Conservation (phyloP, 2,329 filamentous ascomycete genomes). For the Fusarium nematophilum region DNA sequence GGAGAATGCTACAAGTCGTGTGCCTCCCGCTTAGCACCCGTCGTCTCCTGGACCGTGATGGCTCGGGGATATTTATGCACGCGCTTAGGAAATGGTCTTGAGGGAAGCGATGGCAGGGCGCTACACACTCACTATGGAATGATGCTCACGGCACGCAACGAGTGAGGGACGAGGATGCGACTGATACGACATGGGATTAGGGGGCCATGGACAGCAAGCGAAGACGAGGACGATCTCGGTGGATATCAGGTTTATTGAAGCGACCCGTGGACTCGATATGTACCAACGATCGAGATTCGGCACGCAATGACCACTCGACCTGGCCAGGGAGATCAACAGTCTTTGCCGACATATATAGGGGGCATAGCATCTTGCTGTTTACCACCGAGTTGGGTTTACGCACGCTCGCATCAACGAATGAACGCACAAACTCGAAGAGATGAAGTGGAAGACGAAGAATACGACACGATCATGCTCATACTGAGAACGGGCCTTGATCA, state of each 20-base stretch:
- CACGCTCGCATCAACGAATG: neutral
- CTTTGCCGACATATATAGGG: no score
- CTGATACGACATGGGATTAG: conserved; percentile 9
- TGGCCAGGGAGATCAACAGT: no score
- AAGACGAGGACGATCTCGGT: neutral
- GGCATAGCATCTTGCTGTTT: no score
- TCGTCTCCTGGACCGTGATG: neutral
- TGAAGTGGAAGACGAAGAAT: neutral
- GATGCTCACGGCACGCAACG: neutral
- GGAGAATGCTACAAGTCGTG: conserved; percentile 19
- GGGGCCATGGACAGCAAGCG: neutral
- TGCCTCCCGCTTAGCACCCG: conserved; percentile 19
- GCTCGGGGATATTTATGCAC: neutral
- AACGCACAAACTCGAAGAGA: neutral
- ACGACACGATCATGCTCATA: neutral
- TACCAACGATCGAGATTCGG: no score
- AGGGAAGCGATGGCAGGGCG: neutral
- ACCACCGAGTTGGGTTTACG: no score
- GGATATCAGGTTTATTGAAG: neutral
- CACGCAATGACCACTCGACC: no score
- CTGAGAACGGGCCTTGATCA: neutral
- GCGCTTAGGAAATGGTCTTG: neutral
- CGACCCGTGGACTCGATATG: neutral
- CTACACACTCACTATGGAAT: neutral
- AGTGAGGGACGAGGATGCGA: neutral